These are phyloP conservation scores for Rhytidhysteron rufulum DNA, from an alignment of 2,329 filamentous ascomycete genomes.

Conservation along the genomic window DNA sequence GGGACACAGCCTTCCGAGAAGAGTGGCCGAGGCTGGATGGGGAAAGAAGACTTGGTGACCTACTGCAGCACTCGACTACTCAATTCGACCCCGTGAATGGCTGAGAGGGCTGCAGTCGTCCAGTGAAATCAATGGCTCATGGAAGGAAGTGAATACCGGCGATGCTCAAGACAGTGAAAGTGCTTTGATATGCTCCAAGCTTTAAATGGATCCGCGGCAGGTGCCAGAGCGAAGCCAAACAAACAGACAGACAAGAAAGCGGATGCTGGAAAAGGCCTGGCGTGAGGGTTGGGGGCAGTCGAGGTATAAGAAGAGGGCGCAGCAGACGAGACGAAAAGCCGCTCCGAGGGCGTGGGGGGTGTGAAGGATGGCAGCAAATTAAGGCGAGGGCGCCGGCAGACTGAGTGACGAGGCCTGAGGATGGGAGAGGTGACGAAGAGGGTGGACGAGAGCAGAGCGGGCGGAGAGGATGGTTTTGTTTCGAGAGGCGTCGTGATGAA, in stretches of 20 bases:
- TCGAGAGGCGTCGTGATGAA: no score
- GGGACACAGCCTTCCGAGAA: conserved; percentile 13
- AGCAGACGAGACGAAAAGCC: neutral
- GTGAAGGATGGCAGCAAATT: conserved; percentile 1
- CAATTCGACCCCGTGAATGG: conserved; percentile 4
- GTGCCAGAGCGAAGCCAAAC: no score
- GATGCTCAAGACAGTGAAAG: no score
- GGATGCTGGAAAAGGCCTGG: conserved; percentile 2
- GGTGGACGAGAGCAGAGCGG: conserved; percentile 1
- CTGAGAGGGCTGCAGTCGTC: conserved; percentile 4
- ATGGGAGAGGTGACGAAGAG: conserved; percentile 2
- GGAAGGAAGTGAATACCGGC: neutral
- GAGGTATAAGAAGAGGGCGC: conserved; percentile 8
- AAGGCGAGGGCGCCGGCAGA: conserved; percentile 1
- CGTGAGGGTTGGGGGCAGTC: neutral
- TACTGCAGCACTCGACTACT: conserved; percentile 5
- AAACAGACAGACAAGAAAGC: neutral
- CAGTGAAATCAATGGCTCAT: conserved; percentile 2
- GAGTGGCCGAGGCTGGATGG: conserved; percentile 5
- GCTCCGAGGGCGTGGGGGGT: conserved; percentile 4
- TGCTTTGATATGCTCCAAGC: no score
- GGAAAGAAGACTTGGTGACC: conserved; percentile 3
- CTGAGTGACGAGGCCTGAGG: conserved; percentile 7
- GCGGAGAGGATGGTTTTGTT: conserved; percentile 5
- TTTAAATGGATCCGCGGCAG: no score